Evolutionary conservation across 371 early-diverging fungal genomes (phyloP).

Genomic region (Mucor racemosus): DNA sequence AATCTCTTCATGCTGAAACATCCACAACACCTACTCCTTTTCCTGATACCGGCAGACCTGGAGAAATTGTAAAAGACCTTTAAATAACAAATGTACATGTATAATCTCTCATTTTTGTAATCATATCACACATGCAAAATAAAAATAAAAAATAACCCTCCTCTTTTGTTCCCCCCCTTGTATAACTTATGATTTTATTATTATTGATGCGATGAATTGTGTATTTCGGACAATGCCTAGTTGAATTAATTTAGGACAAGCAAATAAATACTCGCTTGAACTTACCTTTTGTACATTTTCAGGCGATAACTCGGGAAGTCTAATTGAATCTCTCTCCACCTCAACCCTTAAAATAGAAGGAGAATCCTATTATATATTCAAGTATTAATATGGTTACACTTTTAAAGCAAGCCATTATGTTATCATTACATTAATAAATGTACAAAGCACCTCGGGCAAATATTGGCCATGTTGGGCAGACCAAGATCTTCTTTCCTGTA

Average conservation of each 20-base stretch:
- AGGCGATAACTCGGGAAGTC: conserved; percentile 42
- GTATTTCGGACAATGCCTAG: conserved; percentile 27
- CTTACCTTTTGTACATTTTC: conserved; percentile 42
- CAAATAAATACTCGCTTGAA: neutral
- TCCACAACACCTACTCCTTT: conserved; percentile 48
- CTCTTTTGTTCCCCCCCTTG: neutral
- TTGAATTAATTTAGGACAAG: neutral
- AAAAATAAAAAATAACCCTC: neutral
- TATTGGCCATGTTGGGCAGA: conserved; percentile 49
- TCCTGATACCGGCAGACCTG: conserved; percentile 38
- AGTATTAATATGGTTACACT: neutral
- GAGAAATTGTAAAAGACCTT: conserved; percentile 23
- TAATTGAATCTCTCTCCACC: conserved; percentile 22
- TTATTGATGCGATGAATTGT: conserved; percentile 12
- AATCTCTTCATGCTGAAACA: conserved; percentile 48
- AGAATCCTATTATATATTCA: conserved; percentile 10
- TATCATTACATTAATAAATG: conserved; percentile 45
- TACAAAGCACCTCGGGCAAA: conserved; percentile 50
- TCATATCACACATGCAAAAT: neutral
- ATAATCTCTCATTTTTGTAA: conserved; percentile 2
- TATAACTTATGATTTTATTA: neutral
- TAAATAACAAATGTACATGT: conserved; percentile 11
- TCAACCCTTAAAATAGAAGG: conserved; percentile 29
- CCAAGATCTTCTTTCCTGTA: conserved; percentile 47
- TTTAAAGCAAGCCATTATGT: neutral